phyloP scores from a whole-genome alignment of 495 filamentous ascomycete genomes.

The Lasiosphaeriaceae sp. region DNA sequence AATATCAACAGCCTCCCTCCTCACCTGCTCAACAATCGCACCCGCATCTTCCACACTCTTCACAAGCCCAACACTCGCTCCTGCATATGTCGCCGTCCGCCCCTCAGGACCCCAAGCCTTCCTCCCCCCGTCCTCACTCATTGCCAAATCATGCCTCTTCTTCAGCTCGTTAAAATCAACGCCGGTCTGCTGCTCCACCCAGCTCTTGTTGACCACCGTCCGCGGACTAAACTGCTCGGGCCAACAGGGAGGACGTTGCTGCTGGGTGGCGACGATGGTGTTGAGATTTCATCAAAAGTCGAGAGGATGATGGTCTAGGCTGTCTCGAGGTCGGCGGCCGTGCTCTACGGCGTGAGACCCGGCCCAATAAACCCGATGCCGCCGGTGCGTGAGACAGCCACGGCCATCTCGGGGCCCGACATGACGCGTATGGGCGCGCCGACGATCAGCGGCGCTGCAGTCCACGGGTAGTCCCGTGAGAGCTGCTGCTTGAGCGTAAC shows the following conservation, averaged over 20 bases:
- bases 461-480: slow-evolving; percentile 58
- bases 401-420: slow-evolving; percentile 71
- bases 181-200: slow-evolving; percentile 54
- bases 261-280: slow-evolving; percentile 66
- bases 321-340: slow-evolving; percentile 77
- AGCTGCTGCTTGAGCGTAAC: slow-evolving; percentile 6
- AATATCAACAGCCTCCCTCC: slow-evolving; percentile 57
- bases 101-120: slow-evolving; percentile 59
- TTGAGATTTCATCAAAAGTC: slow-evolving; percentile 52
- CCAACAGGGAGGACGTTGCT: slow-evolving; percentile 80
- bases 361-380: slow-evolving; percentile 92
- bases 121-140: slow-evolving; percentile 43
- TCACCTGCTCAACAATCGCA: slow-evolving; percentile 65
- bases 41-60: slow-evolving; percentile 61
- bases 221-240: slow-evolving; percentile 60
- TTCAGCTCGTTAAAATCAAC: slow-evolving; percentile 56
- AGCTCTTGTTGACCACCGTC: slow-evolving; percentile 59
- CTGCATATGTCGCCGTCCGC: slow-evolving; percentile 69
- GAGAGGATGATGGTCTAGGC: slow-evolving; percentile 51
- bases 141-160: slow-evolving; percentile 53
- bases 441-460: slow-evolving; percentile 55
- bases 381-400: slow-evolving; percentile 86
- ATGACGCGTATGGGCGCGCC: slow-evolving; percentile 72
- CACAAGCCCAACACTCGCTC: slow-evolving; percentile 58
- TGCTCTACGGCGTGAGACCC: slow-evolving; percentile 70